A percentile compares a stretch with the other conserved stretches of the same genome.
phyloP scores from a whole-genome alignment of 2,329 filamentous ascomycete species.

The Neonectria faginata region DNA sequence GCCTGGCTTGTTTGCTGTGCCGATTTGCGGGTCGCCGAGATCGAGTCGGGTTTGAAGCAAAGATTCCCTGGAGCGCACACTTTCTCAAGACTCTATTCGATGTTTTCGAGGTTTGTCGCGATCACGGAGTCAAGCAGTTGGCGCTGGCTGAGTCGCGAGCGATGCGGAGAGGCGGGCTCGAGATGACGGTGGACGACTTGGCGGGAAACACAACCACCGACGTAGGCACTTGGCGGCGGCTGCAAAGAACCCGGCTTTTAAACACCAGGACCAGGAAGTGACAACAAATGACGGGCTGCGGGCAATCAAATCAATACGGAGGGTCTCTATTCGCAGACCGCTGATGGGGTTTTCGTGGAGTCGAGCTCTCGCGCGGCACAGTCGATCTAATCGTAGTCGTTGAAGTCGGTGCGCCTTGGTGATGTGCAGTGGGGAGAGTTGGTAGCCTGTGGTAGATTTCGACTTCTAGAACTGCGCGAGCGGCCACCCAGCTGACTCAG shows the following conservation, averaged over 20 bases:
- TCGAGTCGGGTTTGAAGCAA: not conserved
- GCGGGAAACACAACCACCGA: not conserved
- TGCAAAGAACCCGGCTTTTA: slow-evolving; percentile 12
- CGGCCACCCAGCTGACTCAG: slow-evolving; percentile 39
- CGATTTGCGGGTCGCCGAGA: slow-evolving; percentile 2
- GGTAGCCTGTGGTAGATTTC: slow-evolving; percentile 48
- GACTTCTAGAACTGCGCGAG: slow-evolving; percentile 42
- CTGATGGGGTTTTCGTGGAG: slow-evolving; percentile 25
- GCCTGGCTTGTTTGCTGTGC: slow-evolving; percentile 23
- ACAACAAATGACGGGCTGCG: slow-evolving; percentile 8
- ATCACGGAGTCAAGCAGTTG: not conserved
- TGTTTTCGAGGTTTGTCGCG: slow-evolving; percentile 1
- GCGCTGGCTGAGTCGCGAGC: slow-evolving; percentile 7
- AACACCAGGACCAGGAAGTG: slow-evolving; percentile 27
- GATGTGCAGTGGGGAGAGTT: slow-evolving; percentile 56
- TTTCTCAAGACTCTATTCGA: not conserved
- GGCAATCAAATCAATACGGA: slow-evolving; percentile 28
- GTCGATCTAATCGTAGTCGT: slow-evolving; percentile 31
- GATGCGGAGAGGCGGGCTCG: slow-evolving; percentile 17
- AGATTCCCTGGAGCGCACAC: not conserved
- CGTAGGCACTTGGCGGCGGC: slow-evolving; percentile 29
- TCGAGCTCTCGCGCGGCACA: slow-evolving; percentile 25
- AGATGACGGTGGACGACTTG: slow-evolving; percentile 5
- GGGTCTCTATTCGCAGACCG: slow-evolving; percentile 9
- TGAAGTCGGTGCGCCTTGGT: slow-evolving; percentile 42